Evolutionary conservation across 2,329 filamentous ascomycete species (phyloP).

Genomic region (Coniosporium uncinatum): DNA sequence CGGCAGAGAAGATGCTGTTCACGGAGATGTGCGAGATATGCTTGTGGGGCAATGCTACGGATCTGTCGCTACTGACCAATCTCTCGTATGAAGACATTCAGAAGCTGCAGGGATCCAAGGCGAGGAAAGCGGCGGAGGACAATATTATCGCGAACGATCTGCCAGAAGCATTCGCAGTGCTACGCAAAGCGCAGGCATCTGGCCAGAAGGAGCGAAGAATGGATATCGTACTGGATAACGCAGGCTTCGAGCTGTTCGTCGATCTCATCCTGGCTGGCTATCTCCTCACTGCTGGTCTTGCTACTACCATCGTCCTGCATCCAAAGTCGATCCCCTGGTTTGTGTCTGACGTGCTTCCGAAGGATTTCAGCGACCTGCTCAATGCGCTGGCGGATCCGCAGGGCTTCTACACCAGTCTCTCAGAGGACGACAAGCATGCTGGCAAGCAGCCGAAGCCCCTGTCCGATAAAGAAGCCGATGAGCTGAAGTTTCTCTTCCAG

Average conservation of each 20-base stretch:
- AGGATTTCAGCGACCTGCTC: constrained; percentile 80
- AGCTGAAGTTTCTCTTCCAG: constrained; percentile 72
- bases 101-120: constrained; percentile 86
- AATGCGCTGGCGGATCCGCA: constrained; percentile 73
- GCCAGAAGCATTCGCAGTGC: constrained; percentile 59
- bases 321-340: constrained; percentile 98
- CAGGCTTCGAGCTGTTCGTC: constrained; percentile 95
- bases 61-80: constrained; percentile 84
- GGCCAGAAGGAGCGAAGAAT: constrained; percentile 66
- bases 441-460: constrained; percentile 56
- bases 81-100: constrained; percentile 95
- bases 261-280: constrained; percentile 92
- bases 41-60: constrained; percentile 95
- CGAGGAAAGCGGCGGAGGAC: constrained; percentile 79
- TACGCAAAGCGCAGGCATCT: constrained; percentile 59
- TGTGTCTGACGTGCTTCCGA: constrained; percentile 88
- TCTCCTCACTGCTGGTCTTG: constrained; percentile 76
- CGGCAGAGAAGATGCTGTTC: constrained; percentile 78
- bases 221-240: constrained; percentile 95
- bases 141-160: constrained; percentile 93
- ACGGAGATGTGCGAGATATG: constrained; percentile 94
- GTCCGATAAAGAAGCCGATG: constrained; percentile 57
- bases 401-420: constrained; percentile 70
- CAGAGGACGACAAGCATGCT: constrained; percentile 54
- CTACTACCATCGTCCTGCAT: constrained; percentile 82